Evolutionary conservation across 176 grass and related monocot genomes (phyloP).

Genomic region (Aegilops speltoides): DNA sequence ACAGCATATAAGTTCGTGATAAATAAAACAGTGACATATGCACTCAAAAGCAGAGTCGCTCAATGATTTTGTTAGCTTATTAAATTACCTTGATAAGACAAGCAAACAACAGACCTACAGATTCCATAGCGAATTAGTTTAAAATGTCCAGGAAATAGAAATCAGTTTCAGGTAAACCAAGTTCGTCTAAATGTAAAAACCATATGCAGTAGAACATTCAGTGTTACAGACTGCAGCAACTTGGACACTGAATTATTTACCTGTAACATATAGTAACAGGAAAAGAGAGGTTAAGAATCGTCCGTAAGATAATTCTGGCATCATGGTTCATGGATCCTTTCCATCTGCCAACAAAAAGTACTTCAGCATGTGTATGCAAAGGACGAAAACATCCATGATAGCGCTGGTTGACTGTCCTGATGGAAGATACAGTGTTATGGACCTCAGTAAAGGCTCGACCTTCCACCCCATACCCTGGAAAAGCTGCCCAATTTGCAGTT

Average conservation of each 20-base stretch:
- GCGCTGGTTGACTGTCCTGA: neutral
- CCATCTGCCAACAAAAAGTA: neutral
- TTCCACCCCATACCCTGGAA: neutral
- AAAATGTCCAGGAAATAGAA: neutral
- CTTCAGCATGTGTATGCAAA: slow-evolving; percentile 14
- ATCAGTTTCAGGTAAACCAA: slow-evolving; percentile 25
- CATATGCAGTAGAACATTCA: neutral
- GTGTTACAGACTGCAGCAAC: neutral
- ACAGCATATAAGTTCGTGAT: neutral
- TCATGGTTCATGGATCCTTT: neutral
- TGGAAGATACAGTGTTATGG: neutral
- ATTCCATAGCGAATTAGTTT: slow-evolving; percentile 7
- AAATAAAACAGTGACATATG: slow-evolving; percentile 12
- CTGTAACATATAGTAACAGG: neutral
- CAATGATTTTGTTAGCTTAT: slow-evolving; percentile 32
- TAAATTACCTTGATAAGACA: slow-evolving; percentile 29
- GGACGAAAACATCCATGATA: neutral
- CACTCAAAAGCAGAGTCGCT: neutral
- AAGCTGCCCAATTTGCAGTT: neutral
- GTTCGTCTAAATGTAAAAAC: neutral
- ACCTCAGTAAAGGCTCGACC: neutral
- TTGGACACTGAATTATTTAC: neutral
- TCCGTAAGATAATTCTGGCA: neutral
- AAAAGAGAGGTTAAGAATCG: neutral
- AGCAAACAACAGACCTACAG: slow-evolving; percentile 30